Evolutionary conservation across 164 flowering plant species (phyloP).

Genomic region (Piper betle): DNA sequence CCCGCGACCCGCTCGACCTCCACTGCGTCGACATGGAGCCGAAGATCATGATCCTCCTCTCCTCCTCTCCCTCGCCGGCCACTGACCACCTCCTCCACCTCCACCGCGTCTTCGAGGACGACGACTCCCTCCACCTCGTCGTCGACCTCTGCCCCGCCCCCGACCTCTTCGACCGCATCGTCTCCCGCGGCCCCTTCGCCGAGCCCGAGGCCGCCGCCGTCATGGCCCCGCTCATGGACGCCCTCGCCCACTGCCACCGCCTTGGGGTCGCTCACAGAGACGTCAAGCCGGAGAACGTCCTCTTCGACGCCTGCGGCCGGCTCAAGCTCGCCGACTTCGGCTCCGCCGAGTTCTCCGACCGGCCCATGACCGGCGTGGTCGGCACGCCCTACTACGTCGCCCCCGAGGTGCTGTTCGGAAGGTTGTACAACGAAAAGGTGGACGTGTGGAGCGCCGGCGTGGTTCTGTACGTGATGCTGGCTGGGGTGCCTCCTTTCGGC

Average conservation of each 20-base stretch:
- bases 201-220: constrained; percentile 38
- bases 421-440: constrained; percentile 60
- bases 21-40: constrained; percentile 50
- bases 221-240: constrained; percentile 31
- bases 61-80: constrained; percentile 11
- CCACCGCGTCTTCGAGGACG: constrained; percentile 38
- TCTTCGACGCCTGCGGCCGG: constrained; percentile 31
- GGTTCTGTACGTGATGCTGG: constrained; percentile 56
- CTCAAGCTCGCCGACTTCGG: constrained; percentile 72
- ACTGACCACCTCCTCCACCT: constrained; percentile 31
- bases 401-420: constrained; percentile 60
- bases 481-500: constrained; percentile 64
- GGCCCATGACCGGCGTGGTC: constrained; percentile 42
- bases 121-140: constrained; percentile 31
- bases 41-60: constrained; percentile 25
- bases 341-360: constrained; percentile 41
- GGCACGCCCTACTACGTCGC: constrained; percentile 93
- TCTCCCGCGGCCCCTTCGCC: constrained; percentile 17
- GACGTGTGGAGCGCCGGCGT: constrained; percentile 90
- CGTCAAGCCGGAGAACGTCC: constrained; percentile 69
- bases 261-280: constrained; percentile 65
- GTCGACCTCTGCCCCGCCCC: constrained; percentile 39
- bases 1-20: constrained; percentile 38
- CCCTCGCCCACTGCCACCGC: constrained; percentile 60
- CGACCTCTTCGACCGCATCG: constrained; percentile 26